Percentiles rank a stretch among this genome's conserved stretches.
Evolutionary conservation across 2,329 filamentous ascomycete species (phyloP).

Genomic region (Aspergillus tamarii): DNA sequence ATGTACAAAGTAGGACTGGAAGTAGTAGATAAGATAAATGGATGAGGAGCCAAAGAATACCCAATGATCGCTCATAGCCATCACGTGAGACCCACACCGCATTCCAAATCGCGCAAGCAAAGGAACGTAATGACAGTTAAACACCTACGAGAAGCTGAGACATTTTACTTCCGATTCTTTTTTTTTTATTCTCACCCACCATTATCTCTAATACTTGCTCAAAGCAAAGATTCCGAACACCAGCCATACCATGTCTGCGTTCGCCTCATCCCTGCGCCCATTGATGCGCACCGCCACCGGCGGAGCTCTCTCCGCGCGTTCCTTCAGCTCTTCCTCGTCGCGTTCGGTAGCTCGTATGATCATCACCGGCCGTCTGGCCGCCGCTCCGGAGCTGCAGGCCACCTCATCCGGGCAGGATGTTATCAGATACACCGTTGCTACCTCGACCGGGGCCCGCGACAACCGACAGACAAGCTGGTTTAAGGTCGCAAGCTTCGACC

Average conservation of each 20-base stretch:
- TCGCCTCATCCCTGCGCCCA: conserved; percentile 57
- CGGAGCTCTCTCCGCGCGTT: conserved; percentile 56
- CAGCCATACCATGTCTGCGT: conserved; percentile 41
- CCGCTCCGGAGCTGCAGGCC: conserved; percentile 73
- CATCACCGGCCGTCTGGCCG: conserved; percentile 82
- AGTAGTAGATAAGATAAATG: neutral
- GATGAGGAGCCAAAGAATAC: neutral
- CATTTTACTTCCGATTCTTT: neutral
- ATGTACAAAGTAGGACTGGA: neutral
- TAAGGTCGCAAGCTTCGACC: conserved; percentile 71
- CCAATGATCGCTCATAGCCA: neutral
- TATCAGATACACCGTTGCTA: conserved; percentile 76
- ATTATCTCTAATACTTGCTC: neutral
- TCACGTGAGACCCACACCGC: conserved; percentile 11
- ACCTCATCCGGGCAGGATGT: conserved; percentile 74
- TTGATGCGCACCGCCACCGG: conserved; percentile 49
- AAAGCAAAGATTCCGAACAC: neutral
- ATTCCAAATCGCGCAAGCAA: neutral
- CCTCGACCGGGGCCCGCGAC: conserved; percentile 66
- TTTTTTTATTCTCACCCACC: neutral
- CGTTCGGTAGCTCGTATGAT: conserved; percentile 76
- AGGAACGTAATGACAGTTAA: conserved; percentile 7
- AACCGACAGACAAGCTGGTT: conserved; percentile 85
- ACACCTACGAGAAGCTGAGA: neutral
- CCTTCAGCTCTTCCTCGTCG: conserved; percentile 71